phyloP scores from a whole-genome alignment of 176 grass and related monocot species.

The Lolium rigidum region DNA sequence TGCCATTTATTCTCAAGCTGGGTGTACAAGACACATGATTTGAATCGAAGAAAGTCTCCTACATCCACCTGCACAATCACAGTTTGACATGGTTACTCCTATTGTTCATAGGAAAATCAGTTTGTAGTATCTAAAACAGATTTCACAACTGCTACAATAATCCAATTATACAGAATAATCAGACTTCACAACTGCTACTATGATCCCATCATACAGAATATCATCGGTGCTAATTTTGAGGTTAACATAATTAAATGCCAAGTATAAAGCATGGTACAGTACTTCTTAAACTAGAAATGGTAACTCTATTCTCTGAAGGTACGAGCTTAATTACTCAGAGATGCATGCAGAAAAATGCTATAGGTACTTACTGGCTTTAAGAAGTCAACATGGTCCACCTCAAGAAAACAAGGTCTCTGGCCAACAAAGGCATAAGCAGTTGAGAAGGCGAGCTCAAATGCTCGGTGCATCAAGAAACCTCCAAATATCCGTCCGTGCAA shows the following conservation, averaged over 20 bases:
- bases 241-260: neutral
- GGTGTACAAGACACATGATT: constrained; percentile 93
- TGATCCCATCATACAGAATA: neutral
- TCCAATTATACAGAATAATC: neutral
- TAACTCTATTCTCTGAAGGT: constrained; percentile 3
- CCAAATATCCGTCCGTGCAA: constrained; percentile 92
- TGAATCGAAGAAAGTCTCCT: constrained; percentile 93
- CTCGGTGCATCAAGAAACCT: constrained; percentile 96
- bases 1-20: constrained; percentile 79
- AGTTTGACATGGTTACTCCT: constrained; percentile 25
- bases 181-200: neutral
- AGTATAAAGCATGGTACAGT: neutral
- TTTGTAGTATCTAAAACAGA: neutral
- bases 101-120: neutral
- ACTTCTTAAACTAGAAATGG: constrained; percentile 9
- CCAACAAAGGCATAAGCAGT: constrained; percentile 96
- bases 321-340: too few relatives aligned
- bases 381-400: constrained; percentile 98
- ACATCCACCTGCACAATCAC: constrained; percentile 79
- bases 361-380: constrained; percentile 89
- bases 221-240: neutral
- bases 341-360: too few relatives aligned
- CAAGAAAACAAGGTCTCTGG: constrained; percentile 84
- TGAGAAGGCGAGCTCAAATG: constrained; percentile 94
- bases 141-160: neutral